Conservation (phyloP, 2,329 filamentous ascomycete genomes). For the Colletotrichum eremochloae region DNA sequence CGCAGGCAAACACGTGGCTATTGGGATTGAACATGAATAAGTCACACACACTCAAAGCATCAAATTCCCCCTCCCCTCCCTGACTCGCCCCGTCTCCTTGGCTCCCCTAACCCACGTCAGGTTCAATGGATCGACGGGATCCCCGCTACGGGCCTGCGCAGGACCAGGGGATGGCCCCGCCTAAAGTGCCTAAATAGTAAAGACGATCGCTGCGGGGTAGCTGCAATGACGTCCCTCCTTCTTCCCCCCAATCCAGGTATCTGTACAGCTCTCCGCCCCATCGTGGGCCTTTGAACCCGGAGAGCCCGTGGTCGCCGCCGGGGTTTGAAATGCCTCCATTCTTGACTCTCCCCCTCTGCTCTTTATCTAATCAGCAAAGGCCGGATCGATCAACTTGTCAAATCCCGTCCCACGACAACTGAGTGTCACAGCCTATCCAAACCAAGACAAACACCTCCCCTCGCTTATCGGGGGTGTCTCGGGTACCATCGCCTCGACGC, state of each 20-base stretch:
- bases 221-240: conserved; percentile 7
- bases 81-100: not conserved
- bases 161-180: not conserved
- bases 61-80: too few species aligned
- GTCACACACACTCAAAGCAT: not conserved
- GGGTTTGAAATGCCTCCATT: conserved; percentile 30
- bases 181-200: not conserved
- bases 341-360: not conserved
- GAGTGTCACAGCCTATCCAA: not conserved
- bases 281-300: not conserved
- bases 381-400: conserved; percentile 12
- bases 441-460: not conserved
- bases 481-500: not conserved
- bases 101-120: conserved; percentile 29
- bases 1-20: not conserved
- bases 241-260: not conserved
- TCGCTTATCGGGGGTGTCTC: not conserved
- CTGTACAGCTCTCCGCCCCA: not conserved
- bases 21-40: not conserved
- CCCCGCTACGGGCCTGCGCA: conserved; percentile 23
- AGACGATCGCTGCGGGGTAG: conserved; percentile 19
- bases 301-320: not conserved
- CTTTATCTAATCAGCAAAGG: not conserved
- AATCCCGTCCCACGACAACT: conserved; percentile 5
- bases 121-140: conserved; percentile 16